Evolutionary conservation across 2,329 filamentous ascomycete species (phyloP).

Genomic region (Aaosphaeria pasadenensis): DNA sequence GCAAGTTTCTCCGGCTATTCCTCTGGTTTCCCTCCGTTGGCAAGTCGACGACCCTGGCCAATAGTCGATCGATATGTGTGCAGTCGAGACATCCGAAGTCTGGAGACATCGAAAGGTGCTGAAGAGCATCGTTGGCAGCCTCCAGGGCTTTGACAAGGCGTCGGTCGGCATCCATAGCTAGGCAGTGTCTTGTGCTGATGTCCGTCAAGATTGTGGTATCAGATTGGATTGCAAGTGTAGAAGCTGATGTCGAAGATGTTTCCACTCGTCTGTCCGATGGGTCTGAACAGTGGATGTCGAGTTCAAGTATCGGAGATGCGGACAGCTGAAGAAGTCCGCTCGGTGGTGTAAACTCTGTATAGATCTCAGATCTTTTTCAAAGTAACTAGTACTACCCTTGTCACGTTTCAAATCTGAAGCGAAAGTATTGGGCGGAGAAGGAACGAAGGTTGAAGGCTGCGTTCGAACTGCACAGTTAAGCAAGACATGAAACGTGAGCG

Average conservation of each 20-base stretch:
- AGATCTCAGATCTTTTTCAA: neutral
- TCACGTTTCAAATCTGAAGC: neutral
- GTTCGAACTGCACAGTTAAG: constrained; percentile 3
- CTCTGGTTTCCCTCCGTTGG: constrained; percentile 33
- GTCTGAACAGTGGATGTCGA: constrained; percentile 10
- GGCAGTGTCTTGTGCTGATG: neutral
- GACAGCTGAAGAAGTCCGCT: constrained; percentile 6
- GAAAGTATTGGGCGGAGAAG: neutral
- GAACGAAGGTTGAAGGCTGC: neutral
- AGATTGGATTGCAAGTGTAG: neutral
- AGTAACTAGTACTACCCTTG: neutral
- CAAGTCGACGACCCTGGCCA: constrained; percentile 32
- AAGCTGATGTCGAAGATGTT: constrained; percentile 2
- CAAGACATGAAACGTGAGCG: constrained; percentile 14
- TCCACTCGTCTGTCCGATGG: constrained; percentile 4
- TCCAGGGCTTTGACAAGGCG: constrained; percentile 29
- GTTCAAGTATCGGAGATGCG: constrained; percentile 8
- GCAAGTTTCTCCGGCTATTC: constrained; percentile 31
- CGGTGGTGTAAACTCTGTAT: constrained; percentile 12
- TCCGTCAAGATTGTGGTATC: neutral
- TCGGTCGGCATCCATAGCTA: constrained; percentile 27
- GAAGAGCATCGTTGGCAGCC: constrained; percentile 32
- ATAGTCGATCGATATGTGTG: constrained; percentile 32
- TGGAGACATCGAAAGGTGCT: constrained; percentile 31
- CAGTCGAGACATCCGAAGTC: constrained; percentile 29